Conservation (phyloP, 768 basidiomycete genomes). For the Termitomyces sp. region DNA sequence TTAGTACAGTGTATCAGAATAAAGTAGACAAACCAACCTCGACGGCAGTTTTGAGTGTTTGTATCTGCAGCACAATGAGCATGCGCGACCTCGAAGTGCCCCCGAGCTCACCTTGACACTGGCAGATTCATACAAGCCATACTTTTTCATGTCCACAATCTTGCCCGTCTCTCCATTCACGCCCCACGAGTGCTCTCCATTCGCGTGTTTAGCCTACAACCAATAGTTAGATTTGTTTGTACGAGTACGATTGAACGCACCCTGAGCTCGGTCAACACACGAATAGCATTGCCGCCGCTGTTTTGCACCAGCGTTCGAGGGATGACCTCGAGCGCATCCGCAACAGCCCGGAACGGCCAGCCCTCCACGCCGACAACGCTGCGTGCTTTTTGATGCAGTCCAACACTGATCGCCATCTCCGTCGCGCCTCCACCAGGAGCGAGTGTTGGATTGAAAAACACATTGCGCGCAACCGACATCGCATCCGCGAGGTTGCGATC, state of each 20-base stretch:
- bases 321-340: slow-evolving; percentile 96
- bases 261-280: slow-evolving; percentile 88
- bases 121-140: slow-evolving; percentile 92
- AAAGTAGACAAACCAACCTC: slow-evolving; percentile 44
- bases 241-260: slow-evolving; percentile 38
- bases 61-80: slow-evolving; percentile 46
- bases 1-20: not conserved
- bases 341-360: slow-evolving; percentile 88
- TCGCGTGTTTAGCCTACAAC: slow-evolving; percentile 86
- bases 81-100: not conserved
- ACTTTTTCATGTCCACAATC: slow-evolving; percentile 91
- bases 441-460: slow-evolving; percentile 91
- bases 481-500: slow-evolving; percentile 97
- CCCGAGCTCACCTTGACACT: slow-evolving; percentile 71
- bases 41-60: slow-evolving; percentile 95
- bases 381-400: slow-evolving; percentile 73
- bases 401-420: slow-evolving; percentile 96
- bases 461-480: slow-evolving; percentile 95
- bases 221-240: not conserved
- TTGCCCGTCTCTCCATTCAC: slow-evolving; percentile 96
- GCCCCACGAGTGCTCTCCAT: slow-evolving; percentile 87
- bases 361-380: slow-evolving; percentile 83
- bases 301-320: slow-evolving; percentile 95
- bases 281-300: slow-evolving; percentile 89
- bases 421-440: slow-evolving; percentile 96